Percentiles rank a stretch among this genome's conserved stretches.
Evolutionary conservation across 208 protist species (phyloP).

Genomic region (Angomonas ambiguus): DNA sequence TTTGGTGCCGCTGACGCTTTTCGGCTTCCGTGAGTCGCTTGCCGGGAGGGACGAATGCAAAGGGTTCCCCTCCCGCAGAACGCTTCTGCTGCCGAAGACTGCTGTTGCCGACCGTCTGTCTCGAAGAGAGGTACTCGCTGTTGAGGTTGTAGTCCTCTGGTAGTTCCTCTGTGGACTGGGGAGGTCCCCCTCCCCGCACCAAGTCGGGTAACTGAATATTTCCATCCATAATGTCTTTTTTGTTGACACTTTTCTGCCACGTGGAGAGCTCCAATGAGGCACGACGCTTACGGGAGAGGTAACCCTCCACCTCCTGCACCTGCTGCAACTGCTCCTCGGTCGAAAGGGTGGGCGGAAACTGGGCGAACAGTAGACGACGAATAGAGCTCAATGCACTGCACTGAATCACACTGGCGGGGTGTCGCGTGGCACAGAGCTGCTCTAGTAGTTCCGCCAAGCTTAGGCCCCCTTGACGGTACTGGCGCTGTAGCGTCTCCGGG

Average conservation of each 20-base stretch:
- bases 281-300: background rate
- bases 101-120: background rate
- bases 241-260: background rate
- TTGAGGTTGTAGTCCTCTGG: background rate
- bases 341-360: background rate
- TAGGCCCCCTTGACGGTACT: background rate
- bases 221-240: constrained; percentile 1
- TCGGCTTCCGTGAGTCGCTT: background rate
- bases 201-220: background rate
- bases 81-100: background rate
- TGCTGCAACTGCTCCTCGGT: background rate
- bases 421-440: background rate
- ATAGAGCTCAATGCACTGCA: background rate
- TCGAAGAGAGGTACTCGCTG: background rate
- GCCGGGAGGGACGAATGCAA: background rate
- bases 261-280: background rate
- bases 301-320: constrained; percentile 1
- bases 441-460: background rate
- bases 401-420: background rate
- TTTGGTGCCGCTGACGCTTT: background rate
- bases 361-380: background rate
- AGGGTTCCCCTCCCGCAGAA: too few species aligned
- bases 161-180: background rate
- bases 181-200: background rate
- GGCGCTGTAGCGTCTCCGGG: background rate